Percentiles rank a stretch among this genome's conserved stretches.
Evolutionary conservation across 768 basidiomycete genomes (phyloP).

Genomic region (Pilatotrama ljubarskyi): DNA sequence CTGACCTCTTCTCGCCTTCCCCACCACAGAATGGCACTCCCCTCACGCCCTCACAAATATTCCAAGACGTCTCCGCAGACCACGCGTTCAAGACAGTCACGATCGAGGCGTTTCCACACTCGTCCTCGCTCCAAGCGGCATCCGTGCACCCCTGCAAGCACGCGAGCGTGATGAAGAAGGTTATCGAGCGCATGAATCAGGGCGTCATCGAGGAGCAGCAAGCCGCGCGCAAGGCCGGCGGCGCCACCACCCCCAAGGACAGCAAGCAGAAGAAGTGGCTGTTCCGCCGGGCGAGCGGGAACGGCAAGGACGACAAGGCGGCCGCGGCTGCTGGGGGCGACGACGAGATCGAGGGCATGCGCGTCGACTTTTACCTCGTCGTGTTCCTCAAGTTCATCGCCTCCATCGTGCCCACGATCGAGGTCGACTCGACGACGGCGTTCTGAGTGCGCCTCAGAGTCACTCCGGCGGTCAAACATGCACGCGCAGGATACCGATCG

Average conservation of each 20-base stretch:
- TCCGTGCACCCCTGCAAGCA: constrained; percentile 99
- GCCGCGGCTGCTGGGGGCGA: constrained; percentile 46
- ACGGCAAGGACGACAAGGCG: constrained; percentile 52
- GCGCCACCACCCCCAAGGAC: constrained; percentile 41
- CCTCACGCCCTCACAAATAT: constrained; percentile 86
- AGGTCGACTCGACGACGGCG: constrained; percentile 88
- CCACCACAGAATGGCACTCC: constrained; percentile 77
- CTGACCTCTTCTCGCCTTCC: background rate
- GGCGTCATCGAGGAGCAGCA: constrained; percentile 83
- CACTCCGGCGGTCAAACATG: background rate
- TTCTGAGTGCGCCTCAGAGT: constrained; percentile 24
- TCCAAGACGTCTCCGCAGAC: constrained; percentile 96
- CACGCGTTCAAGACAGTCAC: constrained; percentile 99
- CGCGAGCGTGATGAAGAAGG: constrained; percentile 99
- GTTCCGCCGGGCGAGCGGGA: constrained; percentile 68
- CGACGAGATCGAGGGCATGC: constrained; percentile 83
- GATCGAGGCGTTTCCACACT: constrained; percentile 97
- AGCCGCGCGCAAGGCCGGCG: constrained; percentile 53
- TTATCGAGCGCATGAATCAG: constrained; percentile 97
- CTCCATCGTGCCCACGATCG: constrained; percentile 97
- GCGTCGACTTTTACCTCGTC: constrained; percentile 97
- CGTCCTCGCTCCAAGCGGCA: constrained; percentile 78
- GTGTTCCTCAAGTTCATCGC: constrained; percentile 99
- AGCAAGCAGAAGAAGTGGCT: constrained; percentile 79
- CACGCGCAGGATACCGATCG: background rate